phyloP scores from a whole-genome alignment of 805 yeast genomes.

The Ogataea haglerorum region DNA sequence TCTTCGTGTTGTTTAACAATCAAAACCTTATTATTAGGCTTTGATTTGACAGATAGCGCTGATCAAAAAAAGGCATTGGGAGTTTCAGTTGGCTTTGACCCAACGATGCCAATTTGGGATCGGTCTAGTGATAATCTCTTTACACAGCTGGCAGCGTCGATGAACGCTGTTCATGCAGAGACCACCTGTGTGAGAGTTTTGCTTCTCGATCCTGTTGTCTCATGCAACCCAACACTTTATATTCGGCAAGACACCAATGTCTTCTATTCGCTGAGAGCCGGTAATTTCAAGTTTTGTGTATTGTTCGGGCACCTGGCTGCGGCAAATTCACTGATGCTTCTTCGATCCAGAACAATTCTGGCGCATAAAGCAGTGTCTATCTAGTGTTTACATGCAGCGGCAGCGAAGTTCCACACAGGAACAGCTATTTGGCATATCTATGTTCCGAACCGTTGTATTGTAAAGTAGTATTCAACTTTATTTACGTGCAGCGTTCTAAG shows the following conservation, averaged over 20 bases:
- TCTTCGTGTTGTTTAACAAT: not conserved
- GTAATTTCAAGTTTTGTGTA: too few species aligned
- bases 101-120: too few species aligned
- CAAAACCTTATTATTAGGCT: not conserved
- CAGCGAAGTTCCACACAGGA: not conserved
- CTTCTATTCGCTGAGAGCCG: too few species aligned
- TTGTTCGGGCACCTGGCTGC: too few species aligned
- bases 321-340: too few species aligned
- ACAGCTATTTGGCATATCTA: not conserved
- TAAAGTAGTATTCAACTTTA: not conserved
- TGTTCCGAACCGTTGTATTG: not conserved
- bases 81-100: not conserved
- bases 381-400: not conserved
- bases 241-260: too few species aligned
- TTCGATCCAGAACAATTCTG: too few species aligned
- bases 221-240: too few species aligned
- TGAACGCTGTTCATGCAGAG: not conserved
- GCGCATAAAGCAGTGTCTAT: not conserved
- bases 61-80: not conserved
- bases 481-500: not conserved
- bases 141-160: not conserved
- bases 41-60: not conserved
- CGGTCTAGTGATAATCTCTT: not conserved
- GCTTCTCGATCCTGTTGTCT: not conserved
- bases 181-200: not conserved